Base-by-base conservation (phyloP, 2,329 filamentous ascomycete species). In the Amesomyces nigricolor region DNA sequence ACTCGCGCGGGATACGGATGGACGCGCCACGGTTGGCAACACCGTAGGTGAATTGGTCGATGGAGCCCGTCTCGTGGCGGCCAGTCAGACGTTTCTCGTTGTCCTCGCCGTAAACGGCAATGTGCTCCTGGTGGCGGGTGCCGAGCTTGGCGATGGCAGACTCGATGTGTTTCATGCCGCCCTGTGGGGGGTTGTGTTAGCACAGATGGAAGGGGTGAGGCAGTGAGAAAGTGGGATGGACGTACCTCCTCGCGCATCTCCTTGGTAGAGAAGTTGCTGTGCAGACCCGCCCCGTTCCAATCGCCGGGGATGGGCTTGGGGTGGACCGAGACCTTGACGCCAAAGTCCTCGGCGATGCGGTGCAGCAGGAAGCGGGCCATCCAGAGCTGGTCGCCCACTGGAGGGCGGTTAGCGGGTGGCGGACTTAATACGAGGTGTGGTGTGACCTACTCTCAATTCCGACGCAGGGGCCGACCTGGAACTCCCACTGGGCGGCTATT, bases 371-470 rank as follows among this genome's bases (percentile, higher is more conserved):
- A 95, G 63, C 89, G 87, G 63, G 89, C 88, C 68, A 96, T 79
- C 94, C 94, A 97, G 68, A 99, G 89, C 70, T 97, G 86, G 73
- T 99, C 94, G 73, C 94, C 94, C 81, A 97, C 86, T 86, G 64
- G 48, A 17, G 44, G 58, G 58, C 26, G 58, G 55, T 46, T 29
- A 48, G 37, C 14, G n/a, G 4, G 11, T 14, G 22, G 35, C 17
- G 8, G 22, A 26, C 22, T 26, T 26, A 26, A 26, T 37, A 22
- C 17, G 16, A 30, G 9, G 7, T 4, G 14, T 32, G 38, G 17
- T 8, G 17, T 13, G 19, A 78, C 83, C 76, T 73, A 89, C 86
- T 88, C 71, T 86, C 79, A 67, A 96, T 96, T 61, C 91, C 92
- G 53, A 78, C 73, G 75, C 89, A 95, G 61, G 92, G 92, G 52